phyloP scores from a whole-genome alignment of 805 yeast species.

The Ascoidea asiatica region DNA sequence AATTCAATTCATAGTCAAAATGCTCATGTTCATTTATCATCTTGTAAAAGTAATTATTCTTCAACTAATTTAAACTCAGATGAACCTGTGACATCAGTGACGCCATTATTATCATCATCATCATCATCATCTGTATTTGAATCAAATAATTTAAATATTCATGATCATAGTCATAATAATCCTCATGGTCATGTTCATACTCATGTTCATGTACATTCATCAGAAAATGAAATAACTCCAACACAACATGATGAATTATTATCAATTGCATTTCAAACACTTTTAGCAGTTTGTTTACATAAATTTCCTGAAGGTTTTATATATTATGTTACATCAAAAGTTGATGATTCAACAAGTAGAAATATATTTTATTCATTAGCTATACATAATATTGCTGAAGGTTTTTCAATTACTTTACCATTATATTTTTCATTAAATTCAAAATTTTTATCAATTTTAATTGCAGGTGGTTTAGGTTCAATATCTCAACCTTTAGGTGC shows the following conservation, averaged over 20 bases:
- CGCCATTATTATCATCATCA: neutral
- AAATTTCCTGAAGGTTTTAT: slow-evolving; percentile 94
- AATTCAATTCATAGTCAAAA: slow-evolving; percentile 2
- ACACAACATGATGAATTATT: slow-evolving; percentile 65
- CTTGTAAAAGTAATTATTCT: neutral
- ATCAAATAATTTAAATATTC: neutral
- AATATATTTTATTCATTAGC: slow-evolving; percentile 75
- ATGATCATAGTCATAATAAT: slow-evolving; percentile 1
- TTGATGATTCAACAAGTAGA: slow-evolving; percentile 53
- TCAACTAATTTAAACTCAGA: too few relatives aligned
- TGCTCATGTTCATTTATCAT: neutral
- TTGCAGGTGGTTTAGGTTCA: slow-evolving; percentile 65
- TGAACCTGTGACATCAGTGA: too few relatives aligned
- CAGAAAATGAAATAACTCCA: slow-evolving; percentile 67
- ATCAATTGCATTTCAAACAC: slow-evolving; percentile 83
- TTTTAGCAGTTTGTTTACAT: slow-evolving; percentile 76
- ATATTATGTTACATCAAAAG: slow-evolving; percentile 62
- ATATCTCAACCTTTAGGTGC: slow-evolving; percentile 89
- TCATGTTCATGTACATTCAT: slow-evolving; percentile 14
- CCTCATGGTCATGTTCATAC: slow-evolving; percentile 1
- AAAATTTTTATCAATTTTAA: slow-evolving; percentile 44
- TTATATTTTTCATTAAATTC: slow-evolving; percentile 63
- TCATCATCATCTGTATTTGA: neutral
- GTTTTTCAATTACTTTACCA: slow-evolving; percentile 88
- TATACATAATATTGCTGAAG: slow-evolving; percentile 87